Base-by-base conservation (phyloP, 2,329 filamentous ascomycete genomes). In the Beauveria sp. region DNA sequence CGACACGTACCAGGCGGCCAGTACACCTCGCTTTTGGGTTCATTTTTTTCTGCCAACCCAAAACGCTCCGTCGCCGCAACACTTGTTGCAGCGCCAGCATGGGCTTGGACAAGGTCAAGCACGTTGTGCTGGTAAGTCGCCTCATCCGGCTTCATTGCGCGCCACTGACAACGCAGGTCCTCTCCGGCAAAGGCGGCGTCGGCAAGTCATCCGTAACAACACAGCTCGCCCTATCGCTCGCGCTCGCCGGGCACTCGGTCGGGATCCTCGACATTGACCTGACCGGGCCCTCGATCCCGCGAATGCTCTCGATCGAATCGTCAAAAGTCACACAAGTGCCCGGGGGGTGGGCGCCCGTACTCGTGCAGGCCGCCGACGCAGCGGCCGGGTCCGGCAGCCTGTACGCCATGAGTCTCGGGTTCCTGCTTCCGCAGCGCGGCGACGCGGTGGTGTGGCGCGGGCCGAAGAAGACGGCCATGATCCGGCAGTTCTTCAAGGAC, bases 381-480 rank as follows among this genome's bases (percentile, higher is more conserved):
- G 70, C 74, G 6, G 71, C 73, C 31, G 80, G 80, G 3, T 76
- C 86, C 26, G 90, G 89, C 1, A 79, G 86, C 40, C 79, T 93
- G 10, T 83, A 86, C 64, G 95, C 91, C 73, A 97, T 98, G 89
- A 96, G 91, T 61, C 80, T 99, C 1, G 95, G 93, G 3, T 98
- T 99, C 69, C 83, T 99, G 7, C 82, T 99, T 6, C 87, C 88
- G 3, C 85, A 87, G 64, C 82, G 93, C 68, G 90, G 90, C 65
- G 92, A 97, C 69, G 93, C 95, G 0, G 93, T 99, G 0, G 95
- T 99, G 45, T 99, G 95, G 95, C 86, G 95, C 59, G 95, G 95
- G 0, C 95, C 95, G 2, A 99, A 99, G 77, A 99, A 99, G 79
- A 99, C 95, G 5, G 95, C 95, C 56, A 99, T 99, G 95, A 91